Evolutionary conservation across 2,329 filamentous ascomycete genomes (phyloP).

Genomic region (Thelonectria olida): DNA sequence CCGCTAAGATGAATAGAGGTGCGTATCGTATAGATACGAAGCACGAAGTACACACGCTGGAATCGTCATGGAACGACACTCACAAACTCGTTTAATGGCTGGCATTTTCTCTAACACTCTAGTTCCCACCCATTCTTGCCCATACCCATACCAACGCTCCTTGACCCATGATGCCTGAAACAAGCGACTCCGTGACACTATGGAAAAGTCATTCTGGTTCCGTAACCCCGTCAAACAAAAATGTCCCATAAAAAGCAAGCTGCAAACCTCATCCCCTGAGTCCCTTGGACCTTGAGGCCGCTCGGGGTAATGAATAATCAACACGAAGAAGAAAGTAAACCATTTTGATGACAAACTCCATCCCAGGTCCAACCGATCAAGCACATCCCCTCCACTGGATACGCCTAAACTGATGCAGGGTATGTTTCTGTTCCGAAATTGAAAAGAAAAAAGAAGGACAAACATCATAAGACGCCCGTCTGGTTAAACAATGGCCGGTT

Average conservation of each 20-base stretch:
- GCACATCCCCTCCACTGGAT: slow-evolving; percentile 26
- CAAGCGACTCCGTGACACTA: slow-evolving; percentile 11
- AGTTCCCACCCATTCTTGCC: slow-evolving; percentile 30
- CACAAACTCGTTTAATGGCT: slow-evolving; percentile 32
- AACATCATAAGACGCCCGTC: slow-evolving; percentile 32
- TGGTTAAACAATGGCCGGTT: slow-evolving; percentile 24
- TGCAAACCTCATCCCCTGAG: slow-evolving; percentile 5
- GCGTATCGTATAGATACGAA: too few species aligned
- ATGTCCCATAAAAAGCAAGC: not conserved
- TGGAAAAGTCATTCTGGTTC: slow-evolving; percentile 37
- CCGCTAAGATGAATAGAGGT: too few species aligned
- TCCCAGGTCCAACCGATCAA: slow-evolving; percentile 17
- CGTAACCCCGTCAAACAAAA: slow-evolving; percentile 17
- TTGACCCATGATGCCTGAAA: slow-evolving; percentile 4
- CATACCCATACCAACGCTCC: slow-evolving; percentile 16
- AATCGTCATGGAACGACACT: slow-evolving; percentile 13
- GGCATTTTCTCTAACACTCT: slow-evolving; percentile 44
- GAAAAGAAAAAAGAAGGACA: slow-evolving; percentile 25
- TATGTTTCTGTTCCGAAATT: slow-evolving; percentile 34
- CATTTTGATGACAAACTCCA: slow-evolving; percentile 31
- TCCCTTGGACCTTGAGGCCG: slow-evolving; percentile 3
- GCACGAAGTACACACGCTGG: too few species aligned
- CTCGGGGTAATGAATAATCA: slow-evolving; percentile 14
- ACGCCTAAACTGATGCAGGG: slow-evolving; percentile 42
- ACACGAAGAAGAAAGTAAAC: slow-evolving; percentile 10